phyloP scores from a whole-genome alignment of 2,329 filamentous ascomycete species.

The Lasiodiplodia gonubiensis region DNA sequence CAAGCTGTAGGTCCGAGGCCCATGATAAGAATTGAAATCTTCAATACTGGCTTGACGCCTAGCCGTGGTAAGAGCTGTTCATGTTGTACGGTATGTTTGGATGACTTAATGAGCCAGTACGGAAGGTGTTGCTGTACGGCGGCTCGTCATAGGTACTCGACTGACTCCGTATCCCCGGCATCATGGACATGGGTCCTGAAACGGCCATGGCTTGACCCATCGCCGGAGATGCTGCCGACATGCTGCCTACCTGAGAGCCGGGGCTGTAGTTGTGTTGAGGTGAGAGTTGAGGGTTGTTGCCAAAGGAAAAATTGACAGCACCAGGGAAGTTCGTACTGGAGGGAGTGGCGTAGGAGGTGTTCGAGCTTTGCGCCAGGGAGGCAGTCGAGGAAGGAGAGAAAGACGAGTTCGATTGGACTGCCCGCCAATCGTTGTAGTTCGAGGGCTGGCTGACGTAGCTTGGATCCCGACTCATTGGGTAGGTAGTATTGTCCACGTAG shows the following conservation, averaged over 20 bases:
- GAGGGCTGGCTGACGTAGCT: constrained; percentile 24
- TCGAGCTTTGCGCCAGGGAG: constrained; percentile 24
- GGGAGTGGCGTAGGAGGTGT: constrained; percentile 19
- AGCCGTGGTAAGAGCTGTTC: constrained; percentile 17
- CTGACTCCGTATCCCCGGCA: constrained; percentile 24
- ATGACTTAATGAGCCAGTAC: constrained; percentile 22
- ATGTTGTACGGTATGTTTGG: constrained; percentile 26
- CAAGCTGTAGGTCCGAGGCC: constrained; percentile 3
- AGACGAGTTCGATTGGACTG: constrained; percentile 22
- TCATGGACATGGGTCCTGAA: constrained; percentile 7
- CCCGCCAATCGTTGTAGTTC: constrained; percentile 26
- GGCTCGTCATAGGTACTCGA: constrained; percentile 12
- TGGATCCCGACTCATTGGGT: constrained; percentile 26
- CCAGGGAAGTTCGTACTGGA: constrained; percentile 26
- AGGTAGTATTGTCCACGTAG: constrained; percentile 18
- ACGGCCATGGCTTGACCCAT: constrained; percentile 20
- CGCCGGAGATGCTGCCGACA: constrained; percentile 19
- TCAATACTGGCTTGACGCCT: background rate
- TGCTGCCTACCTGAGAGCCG: constrained; percentile 14
- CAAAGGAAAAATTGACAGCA: constrained; percentile 25
- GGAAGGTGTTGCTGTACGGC: constrained; percentile 21
- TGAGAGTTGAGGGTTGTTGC: constrained; percentile 16
- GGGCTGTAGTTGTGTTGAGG: constrained; percentile 25
- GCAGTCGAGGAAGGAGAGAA: constrained; percentile 22
- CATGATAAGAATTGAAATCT: background rate